phyloP scores from a whole-genome alignment of 768 basidiomycete species.

The Suillus clintonianus region DNA sequence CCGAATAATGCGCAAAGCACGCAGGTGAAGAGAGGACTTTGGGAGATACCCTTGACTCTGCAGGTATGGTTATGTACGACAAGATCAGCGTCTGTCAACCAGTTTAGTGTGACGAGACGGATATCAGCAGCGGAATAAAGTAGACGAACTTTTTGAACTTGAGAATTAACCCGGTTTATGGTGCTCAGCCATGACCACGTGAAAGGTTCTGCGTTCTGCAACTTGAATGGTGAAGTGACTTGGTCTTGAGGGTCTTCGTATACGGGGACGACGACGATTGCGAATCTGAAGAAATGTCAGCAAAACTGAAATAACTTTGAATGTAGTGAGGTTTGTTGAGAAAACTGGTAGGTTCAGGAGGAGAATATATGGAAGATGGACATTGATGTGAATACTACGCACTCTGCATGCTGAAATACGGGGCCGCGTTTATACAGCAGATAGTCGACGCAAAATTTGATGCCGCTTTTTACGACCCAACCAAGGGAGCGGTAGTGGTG shows the following conservation, averaged over 20 bases:
- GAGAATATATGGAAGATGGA: background rate
- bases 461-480: slow-evolving; percentile 94
- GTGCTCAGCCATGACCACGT: slow-evolving; percentile 95
- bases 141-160: slow-evolving; percentile 84
- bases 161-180: slow-evolving; percentile 92
- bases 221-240: slow-evolving; percentile 57
- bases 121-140: background rate
- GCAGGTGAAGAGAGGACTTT: slow-evolving; percentile 67
- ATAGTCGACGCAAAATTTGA: slow-evolving; percentile 97
- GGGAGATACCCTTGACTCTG: slow-evolving; percentile 54
- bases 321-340: background rate
- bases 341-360: background rate
- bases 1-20: slow-evolving; percentile 72
- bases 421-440: slow-evolving; percentile 93
- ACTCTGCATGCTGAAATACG: slow-evolving; percentile 96
- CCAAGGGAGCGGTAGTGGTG: slow-evolving; percentile 96
- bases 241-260: slow-evolving; percentile 84
- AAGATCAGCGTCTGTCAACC: slow-evolving; percentile 77
- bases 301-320: background rate
- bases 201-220: slow-evolving; percentile 71
- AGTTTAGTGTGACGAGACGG: background rate
- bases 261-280: slow-evolving; percentile 85
- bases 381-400: slow-evolving; percentile 28
- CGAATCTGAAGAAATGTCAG: slow-evolving; percentile 59
- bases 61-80: slow-evolving; percentile 91